Percentiles rank a stretch among this genome's conserved stretches.
Conservation (phyloP, 1,284 basidiomycete genomes). For the Ganoderma multipileum region DNA sequence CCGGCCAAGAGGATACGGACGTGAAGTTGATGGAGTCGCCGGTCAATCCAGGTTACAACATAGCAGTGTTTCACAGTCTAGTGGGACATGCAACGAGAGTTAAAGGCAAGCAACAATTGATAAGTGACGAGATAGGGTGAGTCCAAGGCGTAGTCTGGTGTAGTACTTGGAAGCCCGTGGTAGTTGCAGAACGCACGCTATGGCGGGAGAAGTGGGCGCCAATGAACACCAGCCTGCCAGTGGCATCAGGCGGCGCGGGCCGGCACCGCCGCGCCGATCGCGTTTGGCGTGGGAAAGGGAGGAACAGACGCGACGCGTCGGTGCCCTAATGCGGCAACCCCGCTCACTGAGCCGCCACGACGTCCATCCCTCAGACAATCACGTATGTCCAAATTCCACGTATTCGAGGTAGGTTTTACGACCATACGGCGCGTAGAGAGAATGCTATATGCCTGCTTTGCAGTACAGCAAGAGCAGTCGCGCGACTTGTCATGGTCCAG, state of each 20-base stretch:
- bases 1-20: neutral
- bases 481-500: constrained; percentile 69
- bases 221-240: too few relatives aligned
- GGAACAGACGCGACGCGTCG: constrained; percentile 29
- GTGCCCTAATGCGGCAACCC: constrained; percentile 22
- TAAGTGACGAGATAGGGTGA: neutral
- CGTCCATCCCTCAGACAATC: constrained; percentile 6
- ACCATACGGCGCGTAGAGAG: neutral
- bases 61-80: neutral
- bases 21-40: neutral
- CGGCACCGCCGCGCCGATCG: constrained; percentile 8
- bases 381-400: constrained; percentile 31
- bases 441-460: neutral
- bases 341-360: constrained; percentile 21
- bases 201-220: neutral
- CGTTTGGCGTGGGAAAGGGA: constrained; percentile 24
- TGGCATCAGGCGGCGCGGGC: too few relatives aligned
- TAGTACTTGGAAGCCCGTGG: neutral
- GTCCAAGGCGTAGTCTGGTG: too few relatives aligned
- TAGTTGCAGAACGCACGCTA: neutral
- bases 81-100: neutral
- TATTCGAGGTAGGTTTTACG: constrained; percentile 29
- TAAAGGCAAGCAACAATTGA: neutral
- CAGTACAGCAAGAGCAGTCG: constrained; percentile 76
- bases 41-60: neutral